These are phyloP conservation scores for Beta lomatogona DNA, from an alignment of 179 eudicot species.

Conservation along the genomic window DNA sequence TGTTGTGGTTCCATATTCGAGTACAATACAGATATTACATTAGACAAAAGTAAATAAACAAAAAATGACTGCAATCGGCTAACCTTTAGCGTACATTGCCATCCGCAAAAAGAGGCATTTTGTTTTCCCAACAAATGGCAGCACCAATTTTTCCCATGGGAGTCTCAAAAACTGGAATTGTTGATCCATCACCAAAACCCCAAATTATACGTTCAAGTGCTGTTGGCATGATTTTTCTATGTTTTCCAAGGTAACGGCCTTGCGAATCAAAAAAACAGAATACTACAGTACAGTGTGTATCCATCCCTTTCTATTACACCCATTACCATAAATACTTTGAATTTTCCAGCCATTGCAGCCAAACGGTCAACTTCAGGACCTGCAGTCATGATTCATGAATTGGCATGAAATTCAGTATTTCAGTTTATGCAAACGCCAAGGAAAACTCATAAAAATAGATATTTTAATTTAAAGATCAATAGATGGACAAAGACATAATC, in stretches of 20 bases:
- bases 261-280: conserved; percentile 86
- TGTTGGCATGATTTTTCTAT: conserved; percentile 94
- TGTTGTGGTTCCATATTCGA: neutral
- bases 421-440: neutral
- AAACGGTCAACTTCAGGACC: conserved; percentile 93
- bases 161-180: conserved; percentile 89
- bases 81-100: conserved; percentile 97
- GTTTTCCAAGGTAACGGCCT: conserved; percentile 91
- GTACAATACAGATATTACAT: neutral
- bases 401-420: neutral
- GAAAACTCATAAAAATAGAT: neutral
- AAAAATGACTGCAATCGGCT: conserved; percentile 1
- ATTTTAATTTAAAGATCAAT: neutral
- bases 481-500: neutral
- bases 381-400: conserved; percentile 27
- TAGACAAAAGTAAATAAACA: neutral
- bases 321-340: conserved; percentile 79
- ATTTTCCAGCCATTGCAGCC: conserved; percentile 96
- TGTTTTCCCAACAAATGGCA: conserved; percentile 95
- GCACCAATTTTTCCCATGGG: conserved; percentile 91
- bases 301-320: conserved; percentile 94
- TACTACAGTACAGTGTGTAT: conserved; percentile 88
- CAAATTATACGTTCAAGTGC: conserved; percentile 88
- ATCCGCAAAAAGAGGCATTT: conserved; percentile 90
- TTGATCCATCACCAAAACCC: conserved; percentile 99